phyloP scores from a whole-genome alignment of 208 protist species.

The Acanthamoeba triangularis region DNA sequence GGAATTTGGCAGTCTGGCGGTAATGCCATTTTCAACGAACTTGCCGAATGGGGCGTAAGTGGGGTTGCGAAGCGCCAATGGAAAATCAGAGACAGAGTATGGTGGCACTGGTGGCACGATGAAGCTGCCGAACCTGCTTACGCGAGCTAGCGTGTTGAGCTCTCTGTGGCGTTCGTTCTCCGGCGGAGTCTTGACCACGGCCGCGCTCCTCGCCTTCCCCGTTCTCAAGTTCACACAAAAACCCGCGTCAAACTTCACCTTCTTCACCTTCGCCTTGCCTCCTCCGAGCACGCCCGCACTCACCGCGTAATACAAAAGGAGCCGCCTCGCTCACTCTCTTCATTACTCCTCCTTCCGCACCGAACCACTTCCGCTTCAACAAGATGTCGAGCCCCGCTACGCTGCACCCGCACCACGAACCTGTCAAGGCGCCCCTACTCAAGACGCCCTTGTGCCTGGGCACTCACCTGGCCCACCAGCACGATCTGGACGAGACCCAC shows the following conservation, averaged over 20 bases:
- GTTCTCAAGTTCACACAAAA: constrained; percentile 15
- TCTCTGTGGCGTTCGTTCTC: background rate
- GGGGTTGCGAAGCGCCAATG: background rate
- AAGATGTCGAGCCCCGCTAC: background rate
- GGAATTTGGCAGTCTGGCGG: too few relatives aligned
- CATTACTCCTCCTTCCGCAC: too few relatives aligned
- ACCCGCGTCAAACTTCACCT: background rate
- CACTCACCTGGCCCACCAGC: constrained; percentile 49
- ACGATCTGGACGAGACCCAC: constrained; percentile 58
- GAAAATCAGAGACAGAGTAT: background rate
- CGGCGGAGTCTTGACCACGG: background rate
- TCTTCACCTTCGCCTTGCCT: background rate
- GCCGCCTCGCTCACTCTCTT: too few relatives aligned
- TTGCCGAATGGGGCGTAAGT: too few relatives aligned
- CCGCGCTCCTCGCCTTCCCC: background rate
- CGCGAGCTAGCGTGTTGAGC: constrained; percentile 5
- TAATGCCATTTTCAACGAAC: too few relatives aligned
- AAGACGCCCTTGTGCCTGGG: background rate
- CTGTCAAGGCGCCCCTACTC: background rate
- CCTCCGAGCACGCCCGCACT: too few relatives aligned
- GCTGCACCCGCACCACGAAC: background rate
- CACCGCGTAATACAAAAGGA: too few relatives aligned
- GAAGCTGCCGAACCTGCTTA: background rate
- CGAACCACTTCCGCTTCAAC: too few relatives aligned
- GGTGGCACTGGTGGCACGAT: background rate